phyloP scores from a whole-genome alignment of 73 alveolate genomes.

The Paramecium biaurelia region DNA sequence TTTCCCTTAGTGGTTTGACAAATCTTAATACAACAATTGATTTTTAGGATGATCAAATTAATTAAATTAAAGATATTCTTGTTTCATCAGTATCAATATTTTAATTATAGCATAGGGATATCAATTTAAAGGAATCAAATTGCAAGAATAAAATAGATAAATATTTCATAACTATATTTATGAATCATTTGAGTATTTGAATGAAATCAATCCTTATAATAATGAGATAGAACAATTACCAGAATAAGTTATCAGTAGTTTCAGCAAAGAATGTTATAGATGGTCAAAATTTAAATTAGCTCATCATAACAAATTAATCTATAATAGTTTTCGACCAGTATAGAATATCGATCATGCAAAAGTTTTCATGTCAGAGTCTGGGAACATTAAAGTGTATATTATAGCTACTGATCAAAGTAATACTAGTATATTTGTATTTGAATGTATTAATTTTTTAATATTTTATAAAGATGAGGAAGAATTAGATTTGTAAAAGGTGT shows the following conservation, averaged over 20 bases:
- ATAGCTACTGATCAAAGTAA: background rate
- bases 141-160: background rate
- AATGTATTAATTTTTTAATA: background rate
- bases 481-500: background rate
- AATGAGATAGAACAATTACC: background rate
- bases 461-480: background rate
- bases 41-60: background rate
- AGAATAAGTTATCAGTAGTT: background rate
- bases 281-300: slow-evolving; percentile 15
- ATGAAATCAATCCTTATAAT: background rate
- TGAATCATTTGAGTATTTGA: background rate
- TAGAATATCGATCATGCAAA: background rate
- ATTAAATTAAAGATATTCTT: background rate
- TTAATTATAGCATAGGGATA: background rate
- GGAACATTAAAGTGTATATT: background rate
- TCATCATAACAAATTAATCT: background rate
- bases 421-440: background rate
- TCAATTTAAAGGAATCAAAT: background rate
- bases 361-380: background rate
- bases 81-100: background rate
- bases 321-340: background rate
- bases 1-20: background rate
- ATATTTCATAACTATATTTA: background rate
- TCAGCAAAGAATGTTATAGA: slow-evolving; percentile 27
- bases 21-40: background rate